A percentile compares a stretch with the other conserved stretches of the same genome.
Conservation (phyloP, 1,284 basidiomycete species). For the Sutorius eximius region DNA sequence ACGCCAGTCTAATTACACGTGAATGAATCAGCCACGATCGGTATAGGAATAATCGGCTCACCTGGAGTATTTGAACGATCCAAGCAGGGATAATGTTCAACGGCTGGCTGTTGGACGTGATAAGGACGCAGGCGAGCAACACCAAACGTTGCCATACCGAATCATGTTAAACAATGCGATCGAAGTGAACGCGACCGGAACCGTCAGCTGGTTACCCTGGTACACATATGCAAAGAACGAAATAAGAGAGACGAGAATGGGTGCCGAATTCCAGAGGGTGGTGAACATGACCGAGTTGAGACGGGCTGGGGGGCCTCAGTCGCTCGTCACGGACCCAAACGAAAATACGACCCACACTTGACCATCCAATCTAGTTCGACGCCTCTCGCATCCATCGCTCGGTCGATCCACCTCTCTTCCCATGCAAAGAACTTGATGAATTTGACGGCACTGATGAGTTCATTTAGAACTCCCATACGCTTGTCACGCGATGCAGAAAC, state of each 20-base stretch:
- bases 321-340: background rate
- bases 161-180: constrained; percentile 75
- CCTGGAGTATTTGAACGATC: constrained; percentile 47
- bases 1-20: constrained; percentile 56
- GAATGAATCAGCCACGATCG: background rate
- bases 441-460: constrained; percentile 78
- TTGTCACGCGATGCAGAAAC: constrained; percentile 75
- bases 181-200: constrained; percentile 73
- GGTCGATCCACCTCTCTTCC: constrained; percentile 73
- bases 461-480: constrained; percentile 83
- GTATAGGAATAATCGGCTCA: background rate
- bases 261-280: constrained; percentile 63
- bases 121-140: background rate
- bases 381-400: constrained; percentile 56
- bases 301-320: constrained; percentile 44
- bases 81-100: constrained; percentile 70
- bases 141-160: constrained; percentile 37
- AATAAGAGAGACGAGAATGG: constrained; percentile 67
- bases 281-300: constrained; percentile 66
- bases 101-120: constrained; percentile 45
- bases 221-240: constrained; percentile 66
- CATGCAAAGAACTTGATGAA: constrained; percentile 89
- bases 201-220: constrained; percentile 63
- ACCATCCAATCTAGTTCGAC: constrained; percentile 71
- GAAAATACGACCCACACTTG: constrained; percentile 45